phyloP scores from a whole-genome alignment of 2,329 filamentous ascomycete species.

The Sphaerulina vaccinii region DNA sequence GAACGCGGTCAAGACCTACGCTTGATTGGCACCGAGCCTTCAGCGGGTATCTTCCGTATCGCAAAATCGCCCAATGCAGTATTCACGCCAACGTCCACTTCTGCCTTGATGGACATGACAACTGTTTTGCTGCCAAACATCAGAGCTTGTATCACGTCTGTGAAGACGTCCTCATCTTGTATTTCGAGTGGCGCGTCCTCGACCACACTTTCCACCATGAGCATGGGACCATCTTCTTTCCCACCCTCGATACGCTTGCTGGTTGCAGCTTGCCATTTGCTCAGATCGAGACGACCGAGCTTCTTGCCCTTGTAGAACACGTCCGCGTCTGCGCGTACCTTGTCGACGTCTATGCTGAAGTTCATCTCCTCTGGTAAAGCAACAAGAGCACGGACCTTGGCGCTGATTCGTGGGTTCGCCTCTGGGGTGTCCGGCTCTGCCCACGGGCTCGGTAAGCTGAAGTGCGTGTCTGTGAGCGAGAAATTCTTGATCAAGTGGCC shows the following conservation, averaged over 20 bases:
- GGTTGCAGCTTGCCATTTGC: constrained; percentile 79
- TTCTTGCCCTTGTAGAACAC: constrained; percentile 76
- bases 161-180: constrained; percentile 75
- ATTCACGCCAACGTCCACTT: constrained; percentile 77
- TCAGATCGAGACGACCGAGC: constrained; percentile 76
- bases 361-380: constrained; percentile 82
- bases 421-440: constrained; percentile 73
- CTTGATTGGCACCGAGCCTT: constrained; percentile 87
- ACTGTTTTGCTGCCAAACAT: constrained; percentile 71
- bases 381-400: constrained; percentile 76
- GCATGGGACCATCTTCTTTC: constrained; percentile 57
- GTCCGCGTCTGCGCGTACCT: constrained; percentile 73
- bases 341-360: constrained; percentile 74
- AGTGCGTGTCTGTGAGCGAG: constrained; percentile 79
- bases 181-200: constrained; percentile 78
- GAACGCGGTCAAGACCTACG: constrained; percentile 63
- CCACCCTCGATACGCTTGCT: constrained; percentile 65
- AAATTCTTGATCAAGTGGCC: constrained; percentile 86
- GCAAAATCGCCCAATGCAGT: constrained; percentile 80
- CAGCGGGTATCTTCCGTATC: constrained; percentile 76
- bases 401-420: constrained; percentile 75
- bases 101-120: constrained; percentile 71
- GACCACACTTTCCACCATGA: constrained; percentile 75
- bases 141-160: constrained; percentile 75
- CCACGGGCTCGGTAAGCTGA: constrained; percentile 76